phyloP scores from a whole-genome alignment of 768 basidiomycete genomes.

The Lentinus tigrinus region DNA sequence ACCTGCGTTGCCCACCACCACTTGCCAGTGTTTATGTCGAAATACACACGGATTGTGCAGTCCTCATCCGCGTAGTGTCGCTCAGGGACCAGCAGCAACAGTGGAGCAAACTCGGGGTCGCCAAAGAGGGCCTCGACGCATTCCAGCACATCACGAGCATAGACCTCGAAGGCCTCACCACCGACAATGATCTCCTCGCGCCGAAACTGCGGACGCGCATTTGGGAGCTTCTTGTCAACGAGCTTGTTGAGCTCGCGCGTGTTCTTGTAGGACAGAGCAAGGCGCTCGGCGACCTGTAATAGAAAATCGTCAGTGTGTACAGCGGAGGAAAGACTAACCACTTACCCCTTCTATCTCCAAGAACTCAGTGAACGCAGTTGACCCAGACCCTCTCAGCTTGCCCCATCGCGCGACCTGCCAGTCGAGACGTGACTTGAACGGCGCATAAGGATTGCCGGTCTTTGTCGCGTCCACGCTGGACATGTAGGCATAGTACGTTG shows the following conservation, averaged over 20 bases:
- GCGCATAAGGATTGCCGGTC: constrained; percentile 22
- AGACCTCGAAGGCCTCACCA: constrained; percentile 33
- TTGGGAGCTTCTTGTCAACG: constrained; percentile 31
- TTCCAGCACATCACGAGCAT: constrained; percentile 34
- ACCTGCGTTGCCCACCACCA: constrained; percentile 58
- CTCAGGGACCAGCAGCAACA: constrained; percentile 37
- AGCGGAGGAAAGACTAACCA: constrained; percentile 1
- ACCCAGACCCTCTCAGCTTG: constrained; percentile 34
- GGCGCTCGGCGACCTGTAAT: constrained; percentile 16
- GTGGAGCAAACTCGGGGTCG: constrained; percentile 31
- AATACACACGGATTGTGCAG: constrained; percentile 28
- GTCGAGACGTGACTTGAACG: constrained; percentile 35
- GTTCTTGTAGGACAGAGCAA: constrained; percentile 35
- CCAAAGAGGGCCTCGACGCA: constrained; percentile 37
- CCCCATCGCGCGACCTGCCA: constrained; percentile 44
- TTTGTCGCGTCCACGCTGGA: background rate
- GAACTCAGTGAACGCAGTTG: constrained; percentile 39
- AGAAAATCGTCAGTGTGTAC: background rate
- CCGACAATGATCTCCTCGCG: constrained; percentile 28
- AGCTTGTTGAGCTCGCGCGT: constrained; percentile 33
- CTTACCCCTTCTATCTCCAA: constrained; percentile 39
- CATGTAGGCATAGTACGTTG: background rate
- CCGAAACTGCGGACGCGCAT: constrained; percentile 26
- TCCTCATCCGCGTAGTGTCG: constrained; percentile 34
- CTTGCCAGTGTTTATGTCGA: constrained; percentile 45